Percentiles rank a stretch among this genome's conserved stretches.
Conservation (phyloP, 2,329 filamentous ascomycete genomes). For the Trichoderma atrobrunneum region DNA sequence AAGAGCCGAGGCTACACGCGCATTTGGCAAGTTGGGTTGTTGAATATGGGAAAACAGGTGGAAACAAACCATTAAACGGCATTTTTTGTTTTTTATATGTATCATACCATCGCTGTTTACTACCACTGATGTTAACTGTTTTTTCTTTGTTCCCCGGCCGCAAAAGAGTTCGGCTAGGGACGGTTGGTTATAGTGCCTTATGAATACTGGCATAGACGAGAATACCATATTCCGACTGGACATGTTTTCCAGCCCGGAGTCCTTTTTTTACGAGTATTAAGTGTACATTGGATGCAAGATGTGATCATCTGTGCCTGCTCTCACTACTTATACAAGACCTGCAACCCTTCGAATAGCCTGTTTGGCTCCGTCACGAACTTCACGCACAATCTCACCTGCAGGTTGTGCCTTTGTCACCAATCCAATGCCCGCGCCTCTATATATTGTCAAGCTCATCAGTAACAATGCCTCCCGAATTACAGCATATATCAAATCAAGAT, state of each 20-base stretch:
- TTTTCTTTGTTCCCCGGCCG: neutral
- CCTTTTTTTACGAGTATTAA: neutral
- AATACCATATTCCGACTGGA: neutral
- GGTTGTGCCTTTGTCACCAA: constrained; percentile 42
- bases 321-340: neutral
- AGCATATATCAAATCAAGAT: neutral
- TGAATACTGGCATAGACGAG: constrained; percentile 21
- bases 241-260: neutral
- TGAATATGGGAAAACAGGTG: neutral
- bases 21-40: neutral
- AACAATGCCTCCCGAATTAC: neutral
- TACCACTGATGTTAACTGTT: neutral
- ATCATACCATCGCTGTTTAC: constrained; percentile 15
- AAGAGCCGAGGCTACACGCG: constrained; percentile 35
- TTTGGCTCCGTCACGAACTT: constrained; percentile 39
- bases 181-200: constrained; percentile 17
- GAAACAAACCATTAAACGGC: neutral
- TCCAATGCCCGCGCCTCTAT: constrained; percentile 44
- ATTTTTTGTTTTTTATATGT: neutral
- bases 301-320: neutral
- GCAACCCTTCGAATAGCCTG: constrained; percentile 33
- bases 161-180: neutral
- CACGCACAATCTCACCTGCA: constrained; percentile 43
- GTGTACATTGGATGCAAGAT: neutral
- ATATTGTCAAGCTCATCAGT: constrained; percentile 14